Conservation (phyloP, 1,139 yeast genomes). For the Candida tunisiensis region DNA sequence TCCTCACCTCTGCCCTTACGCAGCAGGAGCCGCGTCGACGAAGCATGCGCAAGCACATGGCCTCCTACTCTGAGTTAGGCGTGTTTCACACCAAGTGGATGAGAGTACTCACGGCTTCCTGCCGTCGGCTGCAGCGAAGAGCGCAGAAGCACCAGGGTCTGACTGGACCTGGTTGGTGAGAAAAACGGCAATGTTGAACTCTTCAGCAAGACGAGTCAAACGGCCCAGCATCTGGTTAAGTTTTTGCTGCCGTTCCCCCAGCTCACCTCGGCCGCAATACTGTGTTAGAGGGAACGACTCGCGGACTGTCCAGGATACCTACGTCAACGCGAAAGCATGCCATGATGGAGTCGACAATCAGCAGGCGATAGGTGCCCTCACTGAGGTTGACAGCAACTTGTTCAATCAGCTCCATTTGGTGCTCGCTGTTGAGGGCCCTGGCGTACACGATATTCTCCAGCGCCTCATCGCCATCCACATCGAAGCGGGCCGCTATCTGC, state of each 20-base stretch:
- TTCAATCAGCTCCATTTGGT: slow-evolving; percentile 69
- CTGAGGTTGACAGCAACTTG: slow-evolving; percentile 97
- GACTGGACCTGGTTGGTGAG: slow-evolving; percentile 89
- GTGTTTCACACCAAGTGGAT: too few species aligned
- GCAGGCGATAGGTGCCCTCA: slow-evolving; percentile 56
- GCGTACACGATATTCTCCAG: slow-evolving; percentile 95
- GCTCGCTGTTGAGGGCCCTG: slow-evolving; percentile 93
- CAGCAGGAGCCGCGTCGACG: too few species aligned
- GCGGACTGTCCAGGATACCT: slow-evolving; percentile 3
- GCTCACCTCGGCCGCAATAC: slow-evolving; percentile 89
- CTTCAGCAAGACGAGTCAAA: slow-evolving; percentile 87
- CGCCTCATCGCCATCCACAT: slow-evolving; percentile 87
- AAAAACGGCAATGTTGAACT: slow-evolving; percentile 93
- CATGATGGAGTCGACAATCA: slow-evolving; percentile 93
- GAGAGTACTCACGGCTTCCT: too few species aligned
- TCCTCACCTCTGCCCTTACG: too few species aligned
- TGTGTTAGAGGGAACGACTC: slow-evolving; percentile 34
- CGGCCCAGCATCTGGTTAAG: slow-evolving; percentile 88
- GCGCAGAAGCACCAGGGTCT: slow-evolving; percentile 52
- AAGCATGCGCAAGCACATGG: too few species aligned
- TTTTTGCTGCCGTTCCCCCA: slow-evolving; percentile 88
- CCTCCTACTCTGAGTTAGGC: too few species aligned
- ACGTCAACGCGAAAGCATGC: slow-evolving; percentile 67
- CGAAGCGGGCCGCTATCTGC: slow-evolving; percentile 83
- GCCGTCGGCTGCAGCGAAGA: too few species aligned